Percentiles rank a stretch among this genome's conserved stretches.
Conservation (phyloP, 139 green algal species). For the Astrephomene gubernaculifera region DNA sequence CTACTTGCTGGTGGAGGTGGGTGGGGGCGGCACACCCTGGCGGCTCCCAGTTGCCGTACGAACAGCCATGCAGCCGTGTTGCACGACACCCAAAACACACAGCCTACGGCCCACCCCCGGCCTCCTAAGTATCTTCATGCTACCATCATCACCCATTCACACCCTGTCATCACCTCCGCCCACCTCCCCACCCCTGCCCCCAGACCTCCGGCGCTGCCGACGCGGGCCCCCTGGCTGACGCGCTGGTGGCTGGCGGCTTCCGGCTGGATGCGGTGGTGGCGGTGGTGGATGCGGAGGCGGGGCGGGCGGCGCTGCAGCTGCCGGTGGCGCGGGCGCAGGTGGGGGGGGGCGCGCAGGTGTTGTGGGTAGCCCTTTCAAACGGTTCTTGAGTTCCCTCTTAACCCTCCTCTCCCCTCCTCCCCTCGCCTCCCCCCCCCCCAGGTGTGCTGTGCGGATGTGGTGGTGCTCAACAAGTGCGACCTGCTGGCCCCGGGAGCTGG, state of each 20-base stretch:
- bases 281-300: conserved; percentile 64
- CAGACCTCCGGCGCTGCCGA: conserved; percentile 69
- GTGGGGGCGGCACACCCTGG: not conserved
- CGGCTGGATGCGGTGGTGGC: conserved; percentile 56
- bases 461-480: conserved; percentile 74
- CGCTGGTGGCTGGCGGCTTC: conserved; percentile 43
- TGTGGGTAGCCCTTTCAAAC: not conserved
- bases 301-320: conserved; percentile 31
- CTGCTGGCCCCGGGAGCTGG: conserved; percentile 37
- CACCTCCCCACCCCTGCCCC: no score
- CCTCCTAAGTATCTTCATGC: no score
- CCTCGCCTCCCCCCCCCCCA: not conserved
- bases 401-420: not conserved
- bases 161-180: no score
- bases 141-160: no score
- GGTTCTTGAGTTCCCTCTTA: not conserved
- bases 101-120: not conserved
- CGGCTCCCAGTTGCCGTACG: not conserved
- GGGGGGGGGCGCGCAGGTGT: not conserved
- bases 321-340: conserved; percentile 59
- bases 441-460: conserved; percentile 50
- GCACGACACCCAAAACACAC: not conserved
- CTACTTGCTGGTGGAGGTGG: conserved; percentile 42
- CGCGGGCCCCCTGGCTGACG: conserved; percentile 50
- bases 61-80: not conserved